A percentile compares a stretch with the other conserved stretches of the same genome.
These are phyloP conservation scores for Kwoniella botswanensis DNA, from an alignment of 768 basidiomycete genomes.

Conservation along the genomic window DNA sequence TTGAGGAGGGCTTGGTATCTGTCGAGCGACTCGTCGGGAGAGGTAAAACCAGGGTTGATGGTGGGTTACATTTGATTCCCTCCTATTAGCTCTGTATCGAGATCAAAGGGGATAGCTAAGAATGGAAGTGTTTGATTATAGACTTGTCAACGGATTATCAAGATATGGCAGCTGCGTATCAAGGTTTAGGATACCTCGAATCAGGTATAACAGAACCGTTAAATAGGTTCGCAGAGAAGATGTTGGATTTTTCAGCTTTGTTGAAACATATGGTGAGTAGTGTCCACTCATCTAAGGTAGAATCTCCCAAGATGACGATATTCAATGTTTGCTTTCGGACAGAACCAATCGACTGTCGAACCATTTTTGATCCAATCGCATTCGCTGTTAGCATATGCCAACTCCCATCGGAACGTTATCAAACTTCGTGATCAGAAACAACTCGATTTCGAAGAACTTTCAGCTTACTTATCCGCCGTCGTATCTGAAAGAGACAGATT, in stretches of 20 bases:
- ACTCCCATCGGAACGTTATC: slow-evolving; percentile 89
- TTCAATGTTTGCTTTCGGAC: no score
- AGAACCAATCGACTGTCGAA: slow-evolving; percentile 86
- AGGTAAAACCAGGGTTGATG: slow-evolving; percentile 78
- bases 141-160: slow-evolving; percentile 97
- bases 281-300: not conserved
- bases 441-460: slow-evolving; percentile 95
- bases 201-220: slow-evolving; percentile 97
- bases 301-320: no score
- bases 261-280: slow-evolving; percentile 76
- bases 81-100: not conserved
- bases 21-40: slow-evolving; percentile 83
- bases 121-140: slow-evolving; percentile 58
- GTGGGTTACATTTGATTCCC: slow-evolving; percentile 61
- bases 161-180: slow-evolving; percentile 92
- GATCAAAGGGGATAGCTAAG: slow-evolving; percentile 3
- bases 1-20: slow-evolving; percentile 85
- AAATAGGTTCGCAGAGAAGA: slow-evolving; percentile 93
- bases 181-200: slow-evolving; percentile 96
- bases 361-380: slow-evolving; percentile 89
- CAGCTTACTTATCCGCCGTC: slow-evolving; percentile 90
- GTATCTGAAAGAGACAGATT: slow-evolving; percentile 90
- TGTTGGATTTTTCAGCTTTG: slow-evolving; percentile 91
- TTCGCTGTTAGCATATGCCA: slow-evolving; percentile 89
- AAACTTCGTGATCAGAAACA: slow-evolving; percentile 98